Evolutionary conservation across 106 monocot genomes (phyloP), one percentile per base, ranked within the genome.

Genomic region (Ottelia alismoides): DNA sequence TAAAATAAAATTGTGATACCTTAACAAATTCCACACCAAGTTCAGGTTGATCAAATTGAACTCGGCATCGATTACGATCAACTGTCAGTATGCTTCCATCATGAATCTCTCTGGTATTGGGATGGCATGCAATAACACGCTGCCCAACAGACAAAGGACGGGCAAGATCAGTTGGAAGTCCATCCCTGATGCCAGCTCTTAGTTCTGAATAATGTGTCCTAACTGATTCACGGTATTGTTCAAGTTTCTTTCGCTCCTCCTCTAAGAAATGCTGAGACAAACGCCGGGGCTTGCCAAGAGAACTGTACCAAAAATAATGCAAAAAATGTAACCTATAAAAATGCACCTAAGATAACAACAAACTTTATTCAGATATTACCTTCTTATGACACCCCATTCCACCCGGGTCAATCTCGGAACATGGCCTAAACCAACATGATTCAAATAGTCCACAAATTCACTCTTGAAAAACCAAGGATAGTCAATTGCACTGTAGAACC

Each of bases 401-500:
- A 79, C 79, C 52, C 86, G 90, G 58, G 90, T 99, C n/a, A 99
- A 76, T 64, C 98, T 90, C 31, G 98, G 98, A 30, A 99, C 64
- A 70, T 99, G 98, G 35, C 90, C 98, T 25, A 99, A 53, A 52
- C 72, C 72, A 60, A 99, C 98, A 79, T 99, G 91, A 64, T 86
- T 80, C 55, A 99, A 68, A 64, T 99, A 99, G 62, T 86, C 98
- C 11, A 90, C 90, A 73, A 90, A 99, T 63, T 99, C 98, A 77
- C 77, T 85, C 75, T 80, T 82, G 17, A 80, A 82, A 86, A 99
- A 99, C 90, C 90, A 99, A 25, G 98, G 98, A 54, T 86, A 99
- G 71, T 99, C 98, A 70, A 99, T 91, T 54, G 98, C 90, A 66
- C 98, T 99, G 30, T 99, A 99, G 49, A 99, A 99, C 98, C 98